Evolutionary conservation across 352 stramenopile species (phyloP).

Genomic region (Pythium rhizo-oryzae): DNA sequence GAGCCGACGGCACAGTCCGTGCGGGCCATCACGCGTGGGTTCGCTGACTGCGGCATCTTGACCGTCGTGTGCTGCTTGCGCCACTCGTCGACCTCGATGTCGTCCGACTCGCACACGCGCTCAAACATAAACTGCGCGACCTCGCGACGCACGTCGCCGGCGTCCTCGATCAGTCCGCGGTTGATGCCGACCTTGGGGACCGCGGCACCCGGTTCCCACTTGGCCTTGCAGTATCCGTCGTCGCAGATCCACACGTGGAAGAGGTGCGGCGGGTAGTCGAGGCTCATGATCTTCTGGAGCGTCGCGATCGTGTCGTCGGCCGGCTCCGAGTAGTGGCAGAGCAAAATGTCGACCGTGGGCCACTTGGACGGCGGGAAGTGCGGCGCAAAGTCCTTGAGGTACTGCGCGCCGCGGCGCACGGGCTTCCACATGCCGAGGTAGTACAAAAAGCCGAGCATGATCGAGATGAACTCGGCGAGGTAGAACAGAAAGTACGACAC

Average conservation of each 20-base stretch:
- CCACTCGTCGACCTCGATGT: slow-evolving; percentile 84
- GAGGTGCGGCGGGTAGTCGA: slow-evolving; percentile 54
- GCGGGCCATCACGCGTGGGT: slow-evolving; percentile 68
- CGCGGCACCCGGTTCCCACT: slow-evolving; percentile 43
- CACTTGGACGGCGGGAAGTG: slow-evolving; percentile 44
- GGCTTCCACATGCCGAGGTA: slow-evolving; percentile 56
- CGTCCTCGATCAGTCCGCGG: slow-evolving; percentile 65
- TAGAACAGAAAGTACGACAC: slow-evolving; percentile 42
- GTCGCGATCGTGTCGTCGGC: slow-evolving; percentile 52
- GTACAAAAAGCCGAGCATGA: slow-evolving; percentile 41
- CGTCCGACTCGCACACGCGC: slow-evolving; percentile 77
- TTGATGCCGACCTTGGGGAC: slow-evolving; percentile 40
- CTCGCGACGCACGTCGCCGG: slow-evolving; percentile 77
- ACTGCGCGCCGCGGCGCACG: slow-evolving; percentile 49
- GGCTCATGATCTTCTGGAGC: slow-evolving; percentile 47
- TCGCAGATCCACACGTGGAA: slow-evolving; percentile 48
- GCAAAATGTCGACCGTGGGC: slow-evolving; percentile 46
- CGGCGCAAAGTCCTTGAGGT: slow-evolving; percentile 50
- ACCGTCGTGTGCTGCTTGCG: slow-evolving; percentile 83
- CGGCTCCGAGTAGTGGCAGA: slow-evolving; percentile 58
- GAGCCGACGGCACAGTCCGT: slow-evolving; percentile 66
- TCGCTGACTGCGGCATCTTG: slow-evolving; percentile 68
- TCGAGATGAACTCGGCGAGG: slow-evolving; percentile 40
- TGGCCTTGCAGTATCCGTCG: slow-evolving; percentile 52
- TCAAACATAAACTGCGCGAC: slow-evolving; percentile 89